A percentile compares a stretch with the other conserved stretches of the same genome.
These are phyloP conservation scores for Thielaviopsis ethacetica DNA, from an alignment of 2,329 filamentous ascomycete species.

Conservation along the genomic window DNA sequence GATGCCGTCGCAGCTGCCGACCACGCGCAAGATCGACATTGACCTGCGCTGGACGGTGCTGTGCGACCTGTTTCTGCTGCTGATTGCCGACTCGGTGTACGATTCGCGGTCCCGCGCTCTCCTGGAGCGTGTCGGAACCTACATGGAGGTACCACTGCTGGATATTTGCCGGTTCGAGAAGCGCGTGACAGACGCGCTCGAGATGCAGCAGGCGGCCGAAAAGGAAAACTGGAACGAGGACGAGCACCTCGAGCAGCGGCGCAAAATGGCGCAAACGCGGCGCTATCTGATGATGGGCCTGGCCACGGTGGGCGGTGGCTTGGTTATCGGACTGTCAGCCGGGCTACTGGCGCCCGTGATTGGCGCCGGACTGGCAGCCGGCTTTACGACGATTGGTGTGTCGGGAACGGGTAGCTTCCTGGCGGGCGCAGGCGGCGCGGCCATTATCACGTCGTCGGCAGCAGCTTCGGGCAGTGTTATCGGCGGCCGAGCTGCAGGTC, in stretches of 20 bases:
- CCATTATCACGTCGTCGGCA: constrained; percentile 80
- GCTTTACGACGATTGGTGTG: constrained; percentile 88
- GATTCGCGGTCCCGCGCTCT: constrained; percentile 75
- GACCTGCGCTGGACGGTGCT: constrained; percentile 94
- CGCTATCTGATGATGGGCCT: constrained; percentile 92
- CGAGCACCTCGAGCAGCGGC: constrained; percentile 74
- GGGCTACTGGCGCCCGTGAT: constrained; percentile 86
- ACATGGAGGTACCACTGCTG: constrained; percentile 70
- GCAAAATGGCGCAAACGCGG: constrained; percentile 65
- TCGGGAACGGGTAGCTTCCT: constrained; percentile 78
- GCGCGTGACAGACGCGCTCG: constrained; percentile 84
- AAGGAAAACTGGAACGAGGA: constrained; percentile 98
- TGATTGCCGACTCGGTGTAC: constrained; percentile 93
- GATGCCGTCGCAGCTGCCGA: constrained; percentile 67
- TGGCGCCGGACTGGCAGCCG: constrained; percentile 80
- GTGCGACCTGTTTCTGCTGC: constrained; percentile 83
- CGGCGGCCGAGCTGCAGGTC: constrained; percentile 67
- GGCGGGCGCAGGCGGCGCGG: constrained; percentile 79
- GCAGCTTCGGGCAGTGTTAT: constrained; percentile 78
- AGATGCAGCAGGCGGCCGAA: constrained; percentile 90
- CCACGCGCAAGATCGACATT: constrained; percentile 75
- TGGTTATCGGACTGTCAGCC: constrained; percentile 90
- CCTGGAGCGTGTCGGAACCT: constrained; percentile 65
- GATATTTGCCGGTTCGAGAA: constrained; percentile 97
- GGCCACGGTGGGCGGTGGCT: constrained; percentile 82